These are phyloP conservation scores for Carex kokanica DNA, from an alignment of 176 grass and related monocot genomes.

Conservation along the genomic window DNA sequence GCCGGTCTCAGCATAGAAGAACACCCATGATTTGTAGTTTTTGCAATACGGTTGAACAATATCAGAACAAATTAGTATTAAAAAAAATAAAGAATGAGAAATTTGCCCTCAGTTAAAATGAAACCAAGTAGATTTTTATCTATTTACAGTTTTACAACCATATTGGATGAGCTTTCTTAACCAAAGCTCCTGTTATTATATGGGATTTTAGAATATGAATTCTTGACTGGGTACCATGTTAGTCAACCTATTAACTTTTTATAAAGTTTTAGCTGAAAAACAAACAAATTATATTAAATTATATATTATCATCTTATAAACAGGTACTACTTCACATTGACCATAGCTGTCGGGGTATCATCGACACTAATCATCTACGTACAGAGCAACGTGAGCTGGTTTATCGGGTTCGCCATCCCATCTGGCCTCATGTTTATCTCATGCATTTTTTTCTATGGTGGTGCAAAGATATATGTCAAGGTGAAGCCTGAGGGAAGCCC, in stretches of 20 bases:
- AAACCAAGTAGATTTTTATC: not conserved
- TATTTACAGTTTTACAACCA: not conserved
- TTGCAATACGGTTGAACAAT: not conserved
- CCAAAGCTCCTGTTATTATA: not conserved
- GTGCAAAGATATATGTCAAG: slow-evolving; percentile 48
- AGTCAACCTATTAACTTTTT: not conserved
- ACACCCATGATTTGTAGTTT: not conserved
- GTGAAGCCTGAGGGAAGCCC: slow-evolving; percentile 56
- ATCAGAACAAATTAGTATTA: not conserved
- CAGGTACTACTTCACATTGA: slow-evolving; percentile 80
- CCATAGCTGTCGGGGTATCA: slow-evolving; percentile 48
- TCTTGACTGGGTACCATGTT: not conserved
- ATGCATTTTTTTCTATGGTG: slow-evolving; percentile 58
- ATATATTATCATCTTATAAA: slow-evolving; percentile 21
- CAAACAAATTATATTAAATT: not conserved
- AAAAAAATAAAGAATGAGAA: not conserved
- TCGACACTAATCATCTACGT: slow-evolving; percentile 71
- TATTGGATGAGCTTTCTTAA: not conserved
- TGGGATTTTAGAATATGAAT: not conserved
- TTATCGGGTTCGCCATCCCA: slow-evolving; percentile 54
- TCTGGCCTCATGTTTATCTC: slow-evolving; percentile 50
- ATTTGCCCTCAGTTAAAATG: not conserved
- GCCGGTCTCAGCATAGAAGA: not conserved
- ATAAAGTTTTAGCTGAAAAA: not conserved
- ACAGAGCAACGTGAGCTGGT: slow-evolving; percentile 71